These are phyloP conservation scores for Talaromyces ruber DNA, from an alignment of 495 filamentous ascomycete species.

Conservation along the genomic window DNA sequence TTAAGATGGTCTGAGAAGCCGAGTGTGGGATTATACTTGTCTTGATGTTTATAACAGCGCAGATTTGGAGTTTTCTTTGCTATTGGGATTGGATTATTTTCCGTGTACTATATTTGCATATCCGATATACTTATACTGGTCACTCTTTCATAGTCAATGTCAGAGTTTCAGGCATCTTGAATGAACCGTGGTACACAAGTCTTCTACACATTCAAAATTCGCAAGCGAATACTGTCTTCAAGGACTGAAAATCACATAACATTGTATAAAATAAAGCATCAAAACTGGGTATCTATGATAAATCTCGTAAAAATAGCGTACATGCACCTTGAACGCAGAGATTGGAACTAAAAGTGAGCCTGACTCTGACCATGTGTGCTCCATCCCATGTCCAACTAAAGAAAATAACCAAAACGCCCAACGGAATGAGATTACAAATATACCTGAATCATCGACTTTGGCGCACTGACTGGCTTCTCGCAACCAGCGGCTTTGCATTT, in stretches of 20 bases:
- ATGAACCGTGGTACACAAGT: not conserved
- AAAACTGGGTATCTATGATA: slow-evolving; percentile 1
- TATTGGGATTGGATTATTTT: not conserved
- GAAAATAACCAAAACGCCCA: not conserved
- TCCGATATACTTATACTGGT: not conserved
- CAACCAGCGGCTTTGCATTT: slow-evolving; percentile 46
- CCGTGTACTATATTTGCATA: slow-evolving; percentile 1
- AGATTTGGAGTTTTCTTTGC: slow-evolving; percentile 9
- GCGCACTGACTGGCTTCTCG: slow-evolving; percentile 25
- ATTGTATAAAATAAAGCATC: not conserved
- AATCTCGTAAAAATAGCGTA: slow-evolving; percentile 1
- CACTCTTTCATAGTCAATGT: not conserved
- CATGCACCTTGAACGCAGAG: not conserved
- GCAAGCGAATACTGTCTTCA: not conserved
- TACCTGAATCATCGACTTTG: slow-evolving; percentile 37
- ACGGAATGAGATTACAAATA: slow-evolving; percentile 27
- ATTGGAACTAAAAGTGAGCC: not conserved
- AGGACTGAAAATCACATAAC: not conserved
- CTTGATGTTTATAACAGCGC: not conserved
- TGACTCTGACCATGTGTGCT: not conserved
- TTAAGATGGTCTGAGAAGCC: slow-evolving; percentile 28
- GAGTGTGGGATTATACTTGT: not conserved
- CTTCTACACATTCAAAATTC: not conserved
- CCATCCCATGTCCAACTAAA: not conserved
- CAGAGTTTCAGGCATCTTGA: not conserved